Percentiles rank a stretch among this genome's conserved stretches.
These are phyloP conservation scores for Trametes meyenii DNA, from an alignment of 768 basidiomycete species.

Conservation along the genomic window DNA sequence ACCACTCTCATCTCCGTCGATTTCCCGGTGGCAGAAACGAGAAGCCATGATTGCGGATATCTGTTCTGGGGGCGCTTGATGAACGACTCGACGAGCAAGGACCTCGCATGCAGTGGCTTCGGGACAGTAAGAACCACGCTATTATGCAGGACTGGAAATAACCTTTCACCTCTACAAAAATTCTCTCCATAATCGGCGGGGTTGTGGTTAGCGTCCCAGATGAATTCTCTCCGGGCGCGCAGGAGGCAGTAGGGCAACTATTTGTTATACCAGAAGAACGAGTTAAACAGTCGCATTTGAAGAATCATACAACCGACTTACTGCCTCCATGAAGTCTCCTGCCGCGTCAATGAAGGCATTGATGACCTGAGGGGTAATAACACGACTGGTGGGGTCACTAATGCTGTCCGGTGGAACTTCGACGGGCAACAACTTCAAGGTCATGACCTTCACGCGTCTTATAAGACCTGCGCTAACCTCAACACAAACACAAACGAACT, in stretches of 20 bases:
- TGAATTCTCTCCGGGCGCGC: slow-evolving; percentile 76
- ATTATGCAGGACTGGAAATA: not conserved
- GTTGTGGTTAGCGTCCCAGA: slow-evolving; percentile 79
- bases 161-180: slow-evolving; percentile 65
- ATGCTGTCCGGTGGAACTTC: slow-evolving; percentile 72
- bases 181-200: slow-evolving; percentile 90
- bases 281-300: not conserved
- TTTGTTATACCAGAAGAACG: not conserved
- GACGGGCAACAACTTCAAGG: slow-evolving; percentile 74
- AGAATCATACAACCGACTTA: slow-evolving; percentile 40
- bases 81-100: slow-evolving; percentile 78
- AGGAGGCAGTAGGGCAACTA: slow-evolving; percentile 84
- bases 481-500: not conserved
- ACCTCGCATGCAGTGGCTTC: slow-evolving; percentile 83
- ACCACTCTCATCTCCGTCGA: slow-evolving; percentile 77
- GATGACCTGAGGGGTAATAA: slow-evolving; percentile 83
- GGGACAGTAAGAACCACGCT: not conserved
- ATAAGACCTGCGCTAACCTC: slow-evolving; percentile 62
- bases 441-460: slow-evolving; percentile 76
- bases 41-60: slow-evolving; percentile 75
- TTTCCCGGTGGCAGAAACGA: slow-evolving; percentile 69
- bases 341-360: slow-evolving; percentile 76
- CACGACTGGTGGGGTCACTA: slow-evolving; percentile 75
- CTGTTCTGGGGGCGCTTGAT: slow-evolving; percentile 63
- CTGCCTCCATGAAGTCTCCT: slow-evolving; percentile 86